phyloP scores from a whole-genome alignment of 129 eudicot species.

The Pittosporum tobira region DNA sequence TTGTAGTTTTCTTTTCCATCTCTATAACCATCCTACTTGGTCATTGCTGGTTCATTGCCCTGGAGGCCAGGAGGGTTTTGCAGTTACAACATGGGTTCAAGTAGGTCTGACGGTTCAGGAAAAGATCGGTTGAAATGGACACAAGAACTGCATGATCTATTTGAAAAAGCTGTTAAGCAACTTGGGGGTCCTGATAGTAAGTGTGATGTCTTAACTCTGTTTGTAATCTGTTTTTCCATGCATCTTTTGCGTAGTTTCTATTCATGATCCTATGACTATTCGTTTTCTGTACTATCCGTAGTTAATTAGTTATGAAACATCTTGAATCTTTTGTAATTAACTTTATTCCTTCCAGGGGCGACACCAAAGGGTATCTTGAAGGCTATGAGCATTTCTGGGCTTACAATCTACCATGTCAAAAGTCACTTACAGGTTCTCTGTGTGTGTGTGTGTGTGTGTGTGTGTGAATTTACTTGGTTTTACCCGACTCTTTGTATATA shows the following conservation, averaged over 20 bases:
- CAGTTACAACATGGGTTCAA: constrained; percentile 43
- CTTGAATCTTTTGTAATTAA: constrained; percentile 8
- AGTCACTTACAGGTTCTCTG: constrained; percentile 70
- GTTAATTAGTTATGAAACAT: background rate
- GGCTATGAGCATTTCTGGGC: constrained; percentile 63
- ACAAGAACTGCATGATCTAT: constrained; percentile 66
- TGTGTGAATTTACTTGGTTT: no score
- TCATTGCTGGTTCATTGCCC: constrained; percentile 15
- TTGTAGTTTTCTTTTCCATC: constrained; percentile 14
- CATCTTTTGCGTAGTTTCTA: background rate
- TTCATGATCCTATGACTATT: background rate
- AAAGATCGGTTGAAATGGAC: constrained; percentile 84
- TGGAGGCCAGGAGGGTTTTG: constrained; percentile 26
- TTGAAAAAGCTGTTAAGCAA: constrained; percentile 70
- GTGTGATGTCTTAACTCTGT: constrained; percentile 10
- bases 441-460: no score
- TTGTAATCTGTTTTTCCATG: background rate
- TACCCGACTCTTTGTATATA: no score
- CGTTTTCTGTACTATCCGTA: no score
- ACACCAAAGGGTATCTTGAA: constrained; percentile 82
- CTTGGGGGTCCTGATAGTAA: constrained; percentile 87
- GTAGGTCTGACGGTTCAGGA: constrained; percentile 44
- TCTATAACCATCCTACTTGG: constrained; percentile 14
- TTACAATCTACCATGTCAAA: constrained; percentile 79
- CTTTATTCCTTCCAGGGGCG: constrained; percentile 44